Evolutionary conservation across 345 rosid genomes (phyloP).

Genomic region (Brassica nigra): DNA sequence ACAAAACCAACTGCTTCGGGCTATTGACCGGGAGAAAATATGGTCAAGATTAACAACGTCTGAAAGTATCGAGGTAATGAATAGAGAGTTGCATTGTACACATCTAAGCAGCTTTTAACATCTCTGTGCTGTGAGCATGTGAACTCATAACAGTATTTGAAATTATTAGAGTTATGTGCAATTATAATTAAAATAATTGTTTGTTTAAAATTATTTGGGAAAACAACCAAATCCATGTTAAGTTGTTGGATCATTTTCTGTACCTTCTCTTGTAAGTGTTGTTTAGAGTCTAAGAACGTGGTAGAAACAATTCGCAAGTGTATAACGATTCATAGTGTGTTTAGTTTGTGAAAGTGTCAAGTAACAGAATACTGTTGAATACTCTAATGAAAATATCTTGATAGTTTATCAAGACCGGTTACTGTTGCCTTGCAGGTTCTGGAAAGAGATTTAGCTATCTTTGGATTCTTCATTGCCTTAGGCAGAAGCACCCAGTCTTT

Average conservation of each 20-base stretch:
- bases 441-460: slow-evolving; percentile 96
- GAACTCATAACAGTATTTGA: background rate
- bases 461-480: slow-evolving; percentile 95
- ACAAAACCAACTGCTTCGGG: slow-evolving; percentile 80
- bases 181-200: background rate
- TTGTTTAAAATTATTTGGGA: background rate
- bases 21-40: slow-evolving; percentile 92
- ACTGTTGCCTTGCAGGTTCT: slow-evolving; percentile 61
- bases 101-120: slow-evolving; percentile 9
- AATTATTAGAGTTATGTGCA: background rate
- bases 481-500: slow-evolving; percentile 81
- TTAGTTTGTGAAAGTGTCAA: slow-evolving; percentile 1
- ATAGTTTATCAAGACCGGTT: slow-evolving; percentile 13
- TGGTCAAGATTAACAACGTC: slow-evolving; percentile 95
- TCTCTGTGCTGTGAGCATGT: background rate
- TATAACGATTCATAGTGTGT: background rate
- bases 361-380: background rate
- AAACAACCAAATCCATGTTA: background rate
- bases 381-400: background rate
- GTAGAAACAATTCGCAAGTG: background rate
- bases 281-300: background rate
- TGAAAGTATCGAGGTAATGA: slow-evolving; percentile 92
- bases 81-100: slow-evolving; percentile 9
- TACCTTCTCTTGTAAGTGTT: background rate
- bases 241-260: background rate